A percentile compares a stretch with the other conserved stretches of the same genome.
Conservation (phyloP, 257 asterid genomes). For the Petrea volubilis region DNA sequence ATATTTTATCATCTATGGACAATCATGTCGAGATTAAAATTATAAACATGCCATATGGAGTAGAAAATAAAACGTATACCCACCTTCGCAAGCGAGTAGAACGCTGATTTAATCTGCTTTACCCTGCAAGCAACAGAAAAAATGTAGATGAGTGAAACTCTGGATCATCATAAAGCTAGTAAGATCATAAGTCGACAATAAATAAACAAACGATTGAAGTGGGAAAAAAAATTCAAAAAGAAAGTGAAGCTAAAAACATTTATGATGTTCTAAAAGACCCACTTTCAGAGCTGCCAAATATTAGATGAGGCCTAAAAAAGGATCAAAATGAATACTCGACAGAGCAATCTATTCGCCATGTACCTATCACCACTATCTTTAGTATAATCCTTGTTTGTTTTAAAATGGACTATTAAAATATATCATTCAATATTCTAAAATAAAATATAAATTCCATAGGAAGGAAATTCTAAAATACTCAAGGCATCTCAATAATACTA, state of each 20-base stretch:
- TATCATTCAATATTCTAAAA: too few species aligned
- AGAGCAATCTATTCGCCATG: not conserved
- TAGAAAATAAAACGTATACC: not conserved
- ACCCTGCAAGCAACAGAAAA: constrained; percentile 50
- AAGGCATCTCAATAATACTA: not conserved
- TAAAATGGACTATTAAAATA: not conserved
- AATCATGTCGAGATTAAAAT: not conserved
- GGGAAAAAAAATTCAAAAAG: not conserved
- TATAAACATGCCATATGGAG: not conserved
- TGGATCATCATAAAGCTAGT: not conserved
- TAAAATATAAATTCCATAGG: not conserved
- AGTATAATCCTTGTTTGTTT: not conserved
- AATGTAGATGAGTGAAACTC: not conserved
- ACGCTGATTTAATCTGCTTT: constrained; percentile 87
- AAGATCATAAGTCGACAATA: not conserved
- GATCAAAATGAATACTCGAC: too few species aligned
- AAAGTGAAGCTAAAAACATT: not conserved
- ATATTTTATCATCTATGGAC: not conserved
- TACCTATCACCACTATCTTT: not conserved
- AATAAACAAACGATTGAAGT: not conserved
- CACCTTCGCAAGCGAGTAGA: constrained; percentile 83
- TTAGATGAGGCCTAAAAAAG: not conserved
- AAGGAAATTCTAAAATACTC: not conserved
- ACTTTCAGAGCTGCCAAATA: not conserved
- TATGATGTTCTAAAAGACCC: not conserved